Conservation (phyloP, 2,329 filamentous ascomycete species). For the Phoma herbarum region DNA sequence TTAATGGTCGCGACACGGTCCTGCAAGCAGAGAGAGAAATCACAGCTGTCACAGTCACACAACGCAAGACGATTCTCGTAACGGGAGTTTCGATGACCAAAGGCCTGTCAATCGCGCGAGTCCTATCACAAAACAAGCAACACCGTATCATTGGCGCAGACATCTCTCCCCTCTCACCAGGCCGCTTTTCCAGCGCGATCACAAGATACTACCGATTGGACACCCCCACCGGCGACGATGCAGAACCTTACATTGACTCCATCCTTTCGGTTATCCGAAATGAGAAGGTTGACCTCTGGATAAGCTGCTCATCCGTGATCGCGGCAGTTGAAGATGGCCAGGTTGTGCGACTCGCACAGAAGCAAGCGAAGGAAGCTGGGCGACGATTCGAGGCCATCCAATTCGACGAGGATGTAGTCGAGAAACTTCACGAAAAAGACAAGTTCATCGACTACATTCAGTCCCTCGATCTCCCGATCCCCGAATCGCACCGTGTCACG, state of each 20-base stretch:
- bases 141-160: conserved; percentile 79
- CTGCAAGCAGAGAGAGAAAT: conserved; percentile 25
- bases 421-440: conserved; percentile 70
- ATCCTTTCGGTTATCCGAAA: conserved; percentile 66
- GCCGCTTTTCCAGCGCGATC: conserved; percentile 67
- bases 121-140: conserved; percentile 68
- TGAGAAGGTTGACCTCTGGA: conserved; percentile 75
- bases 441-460: conserved; percentile 68
- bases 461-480: conserved; percentile 53
- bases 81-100: conserved; percentile 79
- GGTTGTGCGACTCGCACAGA: conserved; percentile 59
- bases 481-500: conserved; percentile 60
- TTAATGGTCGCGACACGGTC: conserved; percentile 28
- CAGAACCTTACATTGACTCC: conserved; percentile 63
- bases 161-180: conserved; percentile 53
- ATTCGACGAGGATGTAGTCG: conserved; percentile 65
- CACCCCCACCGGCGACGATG: conserved; percentile 44
- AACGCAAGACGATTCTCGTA: conserved; percentile 68
- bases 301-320: conserved; percentile 75
- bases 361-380: conserved; percentile 59
- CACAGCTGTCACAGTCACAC: conserved; percentile 28
- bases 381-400: conserved; percentile 71
- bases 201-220: conserved; percentile 62
- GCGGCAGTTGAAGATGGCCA: conserved; percentile 72
- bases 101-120: conserved; percentile 71